A percentile compares a stretch with the other conserved stretches of the same genome.
Evolutionary conservation across 73 alveolate genomes (phyloP).

Genomic region (Stentor coeruleus): DNA sequence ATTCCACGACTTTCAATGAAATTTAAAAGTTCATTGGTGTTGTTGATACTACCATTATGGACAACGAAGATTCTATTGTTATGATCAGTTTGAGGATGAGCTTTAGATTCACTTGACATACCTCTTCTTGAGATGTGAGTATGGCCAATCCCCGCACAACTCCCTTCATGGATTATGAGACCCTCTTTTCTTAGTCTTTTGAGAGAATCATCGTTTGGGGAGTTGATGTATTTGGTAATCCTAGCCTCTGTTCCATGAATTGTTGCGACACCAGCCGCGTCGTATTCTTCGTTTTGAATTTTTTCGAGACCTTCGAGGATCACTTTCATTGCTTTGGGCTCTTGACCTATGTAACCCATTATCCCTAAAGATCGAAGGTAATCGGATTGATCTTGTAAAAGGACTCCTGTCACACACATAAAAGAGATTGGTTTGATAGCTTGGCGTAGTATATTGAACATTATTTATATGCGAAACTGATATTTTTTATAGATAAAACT

Average conservation of each 20-base stretch:
- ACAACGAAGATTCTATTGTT: conserved; percentile 57
- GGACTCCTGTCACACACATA: not conserved
- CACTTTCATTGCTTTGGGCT: not conserved
- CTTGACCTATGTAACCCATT: conserved; percentile 3
- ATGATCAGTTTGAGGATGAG: conserved; percentile 87
- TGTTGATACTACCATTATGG: conserved; percentile 83
- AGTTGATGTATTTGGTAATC: not conserved
- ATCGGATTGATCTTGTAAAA: not conserved
- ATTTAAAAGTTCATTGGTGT: conserved; percentile 56
- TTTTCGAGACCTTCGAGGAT: not conserved
- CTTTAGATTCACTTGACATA: conserved; percentile 76
- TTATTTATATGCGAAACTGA: no score
- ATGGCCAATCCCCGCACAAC: conserved; percentile 79
- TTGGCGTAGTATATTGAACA: not conserved
- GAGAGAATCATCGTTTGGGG: conserved; percentile 70
- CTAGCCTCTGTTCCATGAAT: not conserved
- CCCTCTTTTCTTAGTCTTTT: conserved; percentile 56
- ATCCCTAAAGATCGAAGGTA: not conserved
- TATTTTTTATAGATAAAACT: not conserved
- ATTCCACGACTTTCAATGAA: conserved; percentile 50
- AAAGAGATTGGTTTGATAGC: not conserved
- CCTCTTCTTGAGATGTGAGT: conserved; percentile 94
- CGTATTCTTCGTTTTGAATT: conserved; percentile 41
- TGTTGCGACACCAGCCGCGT: conserved; percentile 24
- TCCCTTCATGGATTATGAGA: conserved; percentile 51